phyloP scores from a whole-genome alignment of 139 green algal genomes.

The Chlorella sp. region DNA sequence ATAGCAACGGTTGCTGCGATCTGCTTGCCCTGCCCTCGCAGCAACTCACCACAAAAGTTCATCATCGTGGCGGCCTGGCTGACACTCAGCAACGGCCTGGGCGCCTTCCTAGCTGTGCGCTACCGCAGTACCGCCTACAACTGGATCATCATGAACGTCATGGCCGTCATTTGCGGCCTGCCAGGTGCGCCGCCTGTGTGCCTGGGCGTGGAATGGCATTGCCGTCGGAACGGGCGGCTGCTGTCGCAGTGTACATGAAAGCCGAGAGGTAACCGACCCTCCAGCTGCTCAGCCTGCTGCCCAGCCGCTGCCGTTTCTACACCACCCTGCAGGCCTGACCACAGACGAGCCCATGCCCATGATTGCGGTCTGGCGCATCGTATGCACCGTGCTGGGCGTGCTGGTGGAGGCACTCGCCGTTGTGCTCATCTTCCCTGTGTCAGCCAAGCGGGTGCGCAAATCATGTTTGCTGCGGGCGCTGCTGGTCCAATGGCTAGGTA shows the following conservation, averaged over 20 bases:
- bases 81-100: background rate
- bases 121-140: background rate
- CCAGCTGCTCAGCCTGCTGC: background rate
- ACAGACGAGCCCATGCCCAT: background rate
- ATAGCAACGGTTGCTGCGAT: background rate
- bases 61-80: background rate
- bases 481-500: too few species aligned
- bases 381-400: background rate
- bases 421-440: background rate
- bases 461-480: too few species aligned
- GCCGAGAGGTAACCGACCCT: too few species aligned
- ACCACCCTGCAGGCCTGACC: background rate
- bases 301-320: too few species aligned
- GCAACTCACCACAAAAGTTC: background rate
- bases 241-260: too few species aligned
- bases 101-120: background rate
- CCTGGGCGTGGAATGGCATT: too few species aligned
- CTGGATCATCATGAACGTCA: background rate
- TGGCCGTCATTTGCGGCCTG: background rate
- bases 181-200: background rate
- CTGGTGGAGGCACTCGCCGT: background rate
- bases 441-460: background rate
- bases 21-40: background rate
- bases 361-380: background rate
- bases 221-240: too few species aligned